A percentile compares a stretch with the other conserved stretches of the same genome.
Conservation (phyloP, 192 early-diverging fungal genomes). For the Jimgerdemannia lactiflua region DNA sequence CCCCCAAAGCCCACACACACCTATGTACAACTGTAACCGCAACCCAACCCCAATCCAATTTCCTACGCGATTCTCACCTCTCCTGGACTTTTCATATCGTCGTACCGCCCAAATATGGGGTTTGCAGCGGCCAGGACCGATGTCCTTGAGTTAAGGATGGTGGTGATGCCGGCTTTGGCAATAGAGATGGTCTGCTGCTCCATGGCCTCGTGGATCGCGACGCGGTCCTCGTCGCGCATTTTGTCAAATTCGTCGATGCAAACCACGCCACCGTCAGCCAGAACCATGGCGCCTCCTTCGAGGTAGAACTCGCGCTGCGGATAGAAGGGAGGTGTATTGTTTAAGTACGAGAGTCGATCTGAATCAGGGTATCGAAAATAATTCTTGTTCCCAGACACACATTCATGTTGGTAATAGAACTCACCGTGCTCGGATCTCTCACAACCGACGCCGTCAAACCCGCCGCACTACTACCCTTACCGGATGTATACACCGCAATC, state of each 20-base stretch:
- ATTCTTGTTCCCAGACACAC: neutral
- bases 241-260: slow-evolving; percentile 99
- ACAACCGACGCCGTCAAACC: slow-evolving; percentile 98
- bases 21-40: too few species aligned
- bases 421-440: slow-evolving; percentile 81
- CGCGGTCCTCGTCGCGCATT: slow-evolving; percentile 99
- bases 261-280: slow-evolving; percentile 98
- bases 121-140: slow-evolving; percentile 98
- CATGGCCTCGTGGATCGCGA: slow-evolving; percentile 99
- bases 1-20: neutral
- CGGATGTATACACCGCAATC: slow-evolving; percentile 98
- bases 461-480: slow-evolving; percentile 97
- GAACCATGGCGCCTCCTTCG: slow-evolving; percentile 99
- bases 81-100: slow-evolving; percentile 96
- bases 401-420: slow-evolving; percentile 4
- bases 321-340: neutral
- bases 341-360: neutral
- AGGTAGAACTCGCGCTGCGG: slow-evolving; percentile 91
- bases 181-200: slow-evolving; percentile 99
- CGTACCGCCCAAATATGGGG: slow-evolving; percentile 97
- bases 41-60: too few species aligned
- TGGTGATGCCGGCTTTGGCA: slow-evolving; percentile 99
- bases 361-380: too few species aligned
- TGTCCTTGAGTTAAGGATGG: slow-evolving; percentile 95
- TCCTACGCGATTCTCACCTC: slow-evolving; percentile 51